Base-by-base conservation (phyloP, 805 yeast species). In the Phaffomyces antillensis region DNA sequence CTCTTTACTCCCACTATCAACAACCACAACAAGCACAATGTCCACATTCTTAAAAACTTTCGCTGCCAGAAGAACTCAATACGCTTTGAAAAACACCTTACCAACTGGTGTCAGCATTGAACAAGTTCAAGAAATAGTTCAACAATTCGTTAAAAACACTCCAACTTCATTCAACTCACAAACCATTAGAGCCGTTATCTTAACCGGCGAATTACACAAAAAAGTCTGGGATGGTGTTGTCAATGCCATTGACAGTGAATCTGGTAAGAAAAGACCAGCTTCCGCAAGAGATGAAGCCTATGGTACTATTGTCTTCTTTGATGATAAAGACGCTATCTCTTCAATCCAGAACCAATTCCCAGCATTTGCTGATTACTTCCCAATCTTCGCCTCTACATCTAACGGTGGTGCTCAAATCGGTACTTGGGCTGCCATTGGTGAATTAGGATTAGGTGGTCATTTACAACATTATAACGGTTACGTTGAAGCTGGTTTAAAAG, bases 91-190 rank as follows among this genome's bases (percentile, higher is more conserved):
- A 50, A 71, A 72, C 55, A 63, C 68, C 44, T 59, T 73, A 46
- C 77, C 79, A 54, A 52, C 59, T 15, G 65, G 63, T 36, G 63
- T 73, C 49, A 52, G 70, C 42, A 49, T 72, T 39, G 59, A 58
- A 12, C 67, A 71, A 48, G 62, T 75, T 26, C 70, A 65, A 52
- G 52, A 56, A 30, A 52, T 69, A 35, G 72, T 73, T n/a, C 68
- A 70, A 56, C 60, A 64, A 28, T 64, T 73, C 38, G 64, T 75
- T 43, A 72, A 70, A 55, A 61, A 70, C 53, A 70, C 75, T 15
- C 81, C 81, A 55, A 70, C 77, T 18, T 58, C 73, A 25, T 75
- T 73, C 69, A 75, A 75, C 66, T 67, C 73, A 38, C 81, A 75
- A 60, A 64, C 70, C 39, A 63, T 67, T 55, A 68, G 79, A 40